Evolutionary conservation across 441 rosid genomes (phyloP).

Genomic region (Erodium trifolium): DNA sequence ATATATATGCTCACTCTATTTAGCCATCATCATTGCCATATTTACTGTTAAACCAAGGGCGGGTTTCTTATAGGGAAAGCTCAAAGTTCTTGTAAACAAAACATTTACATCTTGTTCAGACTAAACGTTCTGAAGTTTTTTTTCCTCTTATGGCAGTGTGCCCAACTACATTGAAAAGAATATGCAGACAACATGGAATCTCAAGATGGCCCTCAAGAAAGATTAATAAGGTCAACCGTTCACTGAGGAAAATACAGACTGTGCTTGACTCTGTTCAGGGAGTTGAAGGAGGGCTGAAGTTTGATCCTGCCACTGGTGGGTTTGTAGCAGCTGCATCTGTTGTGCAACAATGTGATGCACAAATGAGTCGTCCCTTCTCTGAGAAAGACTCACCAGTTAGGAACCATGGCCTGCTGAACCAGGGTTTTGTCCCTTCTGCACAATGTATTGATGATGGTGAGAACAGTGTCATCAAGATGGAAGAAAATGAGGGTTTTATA

Average conservation of each 20-base stretch:
- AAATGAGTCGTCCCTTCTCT: constrained; percentile 22
- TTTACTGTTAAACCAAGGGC: not conserved
- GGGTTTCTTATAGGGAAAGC: not conserved
- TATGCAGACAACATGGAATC: constrained; percentile 94
- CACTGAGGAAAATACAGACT: constrained; percentile 68
- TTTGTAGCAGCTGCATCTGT: constrained; percentile 53
- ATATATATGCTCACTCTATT: constrained; percentile 5
- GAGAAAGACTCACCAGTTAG: constrained; percentile 20
- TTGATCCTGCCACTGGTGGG: constrained; percentile 62
- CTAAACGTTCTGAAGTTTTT: constrained; percentile 4
- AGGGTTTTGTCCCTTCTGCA: constrained; percentile 20
- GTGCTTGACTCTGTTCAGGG: constrained; percentile 88
- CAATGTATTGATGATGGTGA: constrained; percentile 13
- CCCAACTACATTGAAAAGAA: constrained; percentile 90
- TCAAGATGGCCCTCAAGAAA: constrained; percentile 96
- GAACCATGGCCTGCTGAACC: constrained; percentile 22
- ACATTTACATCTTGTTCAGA: not conserved
- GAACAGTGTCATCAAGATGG: constrained; percentile 35
- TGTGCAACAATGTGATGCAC: constrained; percentile 34
- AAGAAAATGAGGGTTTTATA: constrained; percentile 34
- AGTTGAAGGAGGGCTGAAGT: constrained; percentile 72
- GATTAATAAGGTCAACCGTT: constrained; percentile 86
- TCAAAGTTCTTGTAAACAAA: too few relatives aligned
- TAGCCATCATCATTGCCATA: not conserved
- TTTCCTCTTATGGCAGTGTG: constrained; percentile 47